These are phyloP conservation scores for Sporothrix protearum DNA, from an alignment of 2,329 filamentous ascomycete species.

Conservation along the genomic window DNA sequence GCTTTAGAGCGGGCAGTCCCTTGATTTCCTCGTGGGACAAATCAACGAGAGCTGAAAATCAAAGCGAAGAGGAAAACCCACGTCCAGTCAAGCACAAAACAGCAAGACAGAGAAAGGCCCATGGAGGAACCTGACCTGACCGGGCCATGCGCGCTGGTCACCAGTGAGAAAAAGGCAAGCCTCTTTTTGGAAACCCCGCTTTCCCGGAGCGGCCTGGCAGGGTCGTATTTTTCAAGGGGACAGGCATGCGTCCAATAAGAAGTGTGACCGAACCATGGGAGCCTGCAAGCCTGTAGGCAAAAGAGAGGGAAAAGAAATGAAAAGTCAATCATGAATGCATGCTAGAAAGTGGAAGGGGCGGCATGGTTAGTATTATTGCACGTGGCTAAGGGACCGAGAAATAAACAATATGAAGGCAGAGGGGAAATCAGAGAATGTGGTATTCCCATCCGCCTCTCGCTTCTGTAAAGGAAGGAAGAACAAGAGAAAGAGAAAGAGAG, in stretches of 20 bases:
- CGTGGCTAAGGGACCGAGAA: constrained; percentile 8
- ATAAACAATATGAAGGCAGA: background rate
- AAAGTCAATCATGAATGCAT: background rate
- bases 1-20: background rate
- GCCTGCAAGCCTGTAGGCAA: background rate
- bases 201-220: constrained; percentile 8
- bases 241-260: background rate
- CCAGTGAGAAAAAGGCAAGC: background rate
- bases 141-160: background rate
- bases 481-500: background rate
- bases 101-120: background rate
- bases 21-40: background rate
- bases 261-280: background rate
- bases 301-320: background rate
- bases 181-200: background rate
- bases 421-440: background rate
- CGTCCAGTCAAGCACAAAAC: background rate
- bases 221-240: background rate
- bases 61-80: background rate
- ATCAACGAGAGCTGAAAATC: background rate
- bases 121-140: too few species aligned
- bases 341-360: background rate
- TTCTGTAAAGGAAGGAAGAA: too few species aligned
- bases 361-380: background rate
- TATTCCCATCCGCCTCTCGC: background rate